A percentile compares a stretch with the other conserved stretches of the same genome.
Evolutionary conservation across 192 early-diverging fungal species (phyloP).

Genomic region (Allomyces arbusculus): DNA sequence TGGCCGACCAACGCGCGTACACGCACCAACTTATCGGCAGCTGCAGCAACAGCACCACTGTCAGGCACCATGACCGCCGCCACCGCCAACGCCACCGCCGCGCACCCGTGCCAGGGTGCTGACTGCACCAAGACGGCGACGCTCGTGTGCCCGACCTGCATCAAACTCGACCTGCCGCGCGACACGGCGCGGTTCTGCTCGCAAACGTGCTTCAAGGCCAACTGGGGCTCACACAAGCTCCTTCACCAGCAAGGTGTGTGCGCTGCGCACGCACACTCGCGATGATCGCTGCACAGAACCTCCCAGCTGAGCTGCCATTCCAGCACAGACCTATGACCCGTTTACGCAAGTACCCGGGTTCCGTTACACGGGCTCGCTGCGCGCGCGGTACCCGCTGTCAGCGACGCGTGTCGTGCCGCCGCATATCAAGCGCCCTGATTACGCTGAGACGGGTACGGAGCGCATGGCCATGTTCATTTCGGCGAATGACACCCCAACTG

Average conservation of each 20-base stretch:
- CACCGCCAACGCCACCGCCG: too few species aligned
- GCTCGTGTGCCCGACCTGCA: conserved; percentile 63
- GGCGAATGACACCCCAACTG: not conserved
- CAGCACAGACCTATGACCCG: conserved; percentile 25
- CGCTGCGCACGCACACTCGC: too few species aligned
- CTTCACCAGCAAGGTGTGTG: conserved; percentile 7
- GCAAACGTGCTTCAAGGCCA: conserved; percentile 52
- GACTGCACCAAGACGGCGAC: conserved; percentile 45
- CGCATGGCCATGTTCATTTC: not conserved
- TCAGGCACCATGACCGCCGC: too few species aligned
- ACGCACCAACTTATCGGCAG: too few species aligned
- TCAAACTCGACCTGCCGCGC: conserved; percentile 31
- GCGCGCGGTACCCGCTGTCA: conserved; percentile 56
- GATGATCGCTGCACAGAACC: conserved; percentile 1
- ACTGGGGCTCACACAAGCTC: conserved; percentile 32
- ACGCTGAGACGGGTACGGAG: conserved; percentile 25
- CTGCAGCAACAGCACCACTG: too few species aligned
- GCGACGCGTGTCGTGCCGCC: conserved; percentile 43
- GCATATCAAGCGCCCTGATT: conserved; percentile 48
- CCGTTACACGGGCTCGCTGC: conserved; percentile 40
- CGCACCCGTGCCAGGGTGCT: not conserved
- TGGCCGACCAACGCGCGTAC: too few species aligned
- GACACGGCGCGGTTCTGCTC: conserved; percentile 54
- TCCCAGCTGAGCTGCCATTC: conserved; percentile 1
- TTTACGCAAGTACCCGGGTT: conserved; percentile 21